Conservation (phyloP, 768 basidiomycete genomes). For the Agaricus sinodeliciosus region DNA sequence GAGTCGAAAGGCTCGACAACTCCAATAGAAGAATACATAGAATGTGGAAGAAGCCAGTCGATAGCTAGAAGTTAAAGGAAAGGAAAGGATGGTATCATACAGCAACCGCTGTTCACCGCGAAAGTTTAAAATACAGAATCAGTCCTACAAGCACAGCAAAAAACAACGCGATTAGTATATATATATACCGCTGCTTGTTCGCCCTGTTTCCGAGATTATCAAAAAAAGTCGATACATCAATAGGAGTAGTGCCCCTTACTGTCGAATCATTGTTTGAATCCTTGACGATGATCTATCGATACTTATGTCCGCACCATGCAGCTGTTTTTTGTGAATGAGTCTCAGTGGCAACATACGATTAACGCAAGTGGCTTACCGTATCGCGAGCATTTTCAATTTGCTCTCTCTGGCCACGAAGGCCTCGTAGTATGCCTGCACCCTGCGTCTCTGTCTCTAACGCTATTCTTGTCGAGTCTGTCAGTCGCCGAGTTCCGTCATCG, state of each 20-base stretch:
- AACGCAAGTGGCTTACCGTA: constrained; percentile 43
- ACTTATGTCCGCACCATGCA: constrained; percentile 72
- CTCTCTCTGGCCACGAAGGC: constrained; percentile 77
- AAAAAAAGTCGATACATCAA: background rate
- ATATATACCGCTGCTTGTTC: constrained; percentile 84
- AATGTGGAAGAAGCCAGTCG: constrained; percentile 1
- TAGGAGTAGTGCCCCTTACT: constrained; percentile 37
- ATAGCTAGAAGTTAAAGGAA: background rate
- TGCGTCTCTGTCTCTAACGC: constrained; percentile 92
- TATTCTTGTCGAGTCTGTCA: constrained; percentile 75
- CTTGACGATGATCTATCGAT: constrained; percentile 88
- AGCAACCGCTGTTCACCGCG: constrained; percentile 16
- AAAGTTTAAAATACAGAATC: constrained; percentile 60
- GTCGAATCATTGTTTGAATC: constrained; percentile 85
- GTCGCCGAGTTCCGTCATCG: constrained; percentile 64
- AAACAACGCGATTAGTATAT: constrained; percentile 68
- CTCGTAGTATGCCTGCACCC: constrained; percentile 82
- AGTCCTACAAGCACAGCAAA: constrained; percentile 69
- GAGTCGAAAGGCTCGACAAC: constrained; percentile 1
- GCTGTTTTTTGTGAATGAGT: constrained; percentile 30
- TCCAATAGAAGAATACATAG: constrained; percentile 5
- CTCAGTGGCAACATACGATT: background rate
- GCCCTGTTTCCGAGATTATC: constrained; percentile 45
- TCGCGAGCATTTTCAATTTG: constrained; percentile 86
- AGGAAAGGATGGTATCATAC: background rate